These are phyloP conservation scores for Yueomyces sp. DNA, from an alignment of 1,139 yeast species.

Conservation along the genomic window DNA sequence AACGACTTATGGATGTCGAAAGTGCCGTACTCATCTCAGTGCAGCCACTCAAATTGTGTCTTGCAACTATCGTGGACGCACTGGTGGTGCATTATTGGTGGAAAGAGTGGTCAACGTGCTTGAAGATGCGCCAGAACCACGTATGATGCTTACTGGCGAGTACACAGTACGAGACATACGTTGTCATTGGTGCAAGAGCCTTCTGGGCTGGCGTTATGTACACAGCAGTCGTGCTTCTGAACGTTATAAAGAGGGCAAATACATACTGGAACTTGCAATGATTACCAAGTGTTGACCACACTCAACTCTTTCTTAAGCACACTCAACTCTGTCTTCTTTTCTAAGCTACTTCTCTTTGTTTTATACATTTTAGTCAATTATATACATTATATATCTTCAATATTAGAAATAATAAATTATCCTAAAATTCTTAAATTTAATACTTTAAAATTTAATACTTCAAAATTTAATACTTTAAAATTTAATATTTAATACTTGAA, in stretches of 20 bases:
- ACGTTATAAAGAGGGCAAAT: slow-evolving; percentile 32
- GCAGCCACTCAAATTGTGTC: slow-evolving; percentile 28
- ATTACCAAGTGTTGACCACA: slow-evolving; percentile 16
- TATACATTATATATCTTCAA: too few species aligned
- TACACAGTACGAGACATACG: slow-evolving; percentile 30
- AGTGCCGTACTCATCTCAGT: slow-evolving; percentile 32
- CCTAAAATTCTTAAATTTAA: too few species aligned
- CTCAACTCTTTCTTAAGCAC: too few species aligned
- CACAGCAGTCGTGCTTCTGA: slow-evolving; percentile 26
- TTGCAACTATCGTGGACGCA: slow-evolving; percentile 30
- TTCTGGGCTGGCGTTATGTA: slow-evolving; percentile 34
- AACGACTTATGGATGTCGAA: slow-evolving; percentile 29
- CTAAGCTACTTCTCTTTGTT: neutral
- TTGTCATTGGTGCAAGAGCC: slow-evolving; percentile 31
- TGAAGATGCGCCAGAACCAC: slow-evolving; percentile 23
- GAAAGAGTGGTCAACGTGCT: slow-evolving; percentile 28
- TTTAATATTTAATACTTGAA: too few species aligned
- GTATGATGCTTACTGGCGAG: slow-evolving; percentile 32
- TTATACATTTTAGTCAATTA: neutral
- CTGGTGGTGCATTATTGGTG: slow-evolving; percentile 33
- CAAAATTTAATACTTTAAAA: too few species aligned
- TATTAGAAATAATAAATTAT: too few species aligned
- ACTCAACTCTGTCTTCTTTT: slow-evolving; percentile 9
- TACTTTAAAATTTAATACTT: too few species aligned
- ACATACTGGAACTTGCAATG: slow-evolving; percentile 28